Conservation (phyloP, 306 rosid species). For the Glycine tomentella region DNA sequence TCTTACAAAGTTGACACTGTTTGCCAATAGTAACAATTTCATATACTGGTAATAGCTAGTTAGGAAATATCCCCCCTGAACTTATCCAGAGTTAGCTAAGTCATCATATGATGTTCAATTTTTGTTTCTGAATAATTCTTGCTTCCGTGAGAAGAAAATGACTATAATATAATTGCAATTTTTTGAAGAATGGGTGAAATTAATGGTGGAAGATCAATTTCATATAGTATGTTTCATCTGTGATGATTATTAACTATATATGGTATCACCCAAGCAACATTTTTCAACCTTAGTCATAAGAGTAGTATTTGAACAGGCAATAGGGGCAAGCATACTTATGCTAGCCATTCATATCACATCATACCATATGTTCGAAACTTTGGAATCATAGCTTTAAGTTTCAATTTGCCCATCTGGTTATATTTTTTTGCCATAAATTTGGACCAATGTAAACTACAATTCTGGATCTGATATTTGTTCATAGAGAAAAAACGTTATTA, state of each 20-base stretch:
- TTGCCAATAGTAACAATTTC: conserved; percentile 16
- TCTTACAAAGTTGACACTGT: conserved; percentile 44
- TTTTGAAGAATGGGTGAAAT: background rate
- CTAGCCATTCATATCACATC: background rate
- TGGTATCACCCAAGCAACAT: background rate
- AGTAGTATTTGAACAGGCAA: background rate
- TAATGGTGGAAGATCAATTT: background rate
- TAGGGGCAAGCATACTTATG: background rate
- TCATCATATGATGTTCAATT: too few relatives aligned
- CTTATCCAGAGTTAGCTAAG: too few relatives aligned
- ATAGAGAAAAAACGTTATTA: too few relatives aligned
- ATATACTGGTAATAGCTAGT: background rate
- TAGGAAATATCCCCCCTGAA: conserved; percentile 6
- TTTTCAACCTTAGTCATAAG: background rate
- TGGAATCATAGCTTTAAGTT: background rate
- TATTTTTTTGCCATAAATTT: background rate
- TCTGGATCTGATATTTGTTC: background rate
- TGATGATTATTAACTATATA: conserved; percentile 3
- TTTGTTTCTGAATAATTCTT: background rate
- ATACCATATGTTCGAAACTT: background rate
- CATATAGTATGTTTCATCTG: background rate
- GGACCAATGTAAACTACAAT: background rate
- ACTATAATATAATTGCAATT: background rate
- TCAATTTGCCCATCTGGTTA: background rate
- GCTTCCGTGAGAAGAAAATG: background rate